Percentiles rank a stretch among this genome's conserved stretches.
Evolutionary conservation across 495 filamentous ascomycete species (phyloP).

Genomic region (Glutinoglossum americanum): DNA sequence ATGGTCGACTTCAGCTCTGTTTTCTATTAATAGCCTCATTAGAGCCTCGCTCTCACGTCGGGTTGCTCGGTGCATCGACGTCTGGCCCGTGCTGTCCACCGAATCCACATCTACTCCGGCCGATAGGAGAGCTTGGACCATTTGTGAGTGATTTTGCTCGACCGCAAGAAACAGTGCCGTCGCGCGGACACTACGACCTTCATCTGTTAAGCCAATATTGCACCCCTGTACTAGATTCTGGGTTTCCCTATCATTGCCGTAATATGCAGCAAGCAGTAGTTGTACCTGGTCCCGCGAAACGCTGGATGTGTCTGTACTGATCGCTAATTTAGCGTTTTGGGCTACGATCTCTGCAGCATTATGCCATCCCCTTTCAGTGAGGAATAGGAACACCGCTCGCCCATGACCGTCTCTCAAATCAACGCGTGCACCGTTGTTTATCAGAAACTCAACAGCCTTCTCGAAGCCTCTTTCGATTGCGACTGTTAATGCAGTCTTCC

Average conservation of each 20-base stretch:
- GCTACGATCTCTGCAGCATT: background rate
- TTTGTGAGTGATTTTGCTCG: conserved; percentile 2
- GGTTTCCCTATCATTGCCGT: background rate
- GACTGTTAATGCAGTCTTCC: conserved; percentile 7
- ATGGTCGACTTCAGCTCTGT: conserved; percentile 3
- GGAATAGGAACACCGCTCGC: background rate
- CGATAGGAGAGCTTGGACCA: conserved; percentile 9
- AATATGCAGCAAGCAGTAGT: background rate
- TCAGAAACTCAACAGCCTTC: conserved; percentile 7
- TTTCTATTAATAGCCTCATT: conserved; percentile 7
- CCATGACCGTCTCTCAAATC: background rate
- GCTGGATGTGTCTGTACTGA: background rate
- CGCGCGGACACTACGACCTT: background rate
- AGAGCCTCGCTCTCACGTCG: background rate
- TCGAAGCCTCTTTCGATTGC: conserved; percentile 6
- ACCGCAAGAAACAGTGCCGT: background rate
- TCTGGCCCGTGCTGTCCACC: conserved; percentile 7
- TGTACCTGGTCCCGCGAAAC: background rate
- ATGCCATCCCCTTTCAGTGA: conserved; percentile 3
- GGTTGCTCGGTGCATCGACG: conserved; percentile 10
- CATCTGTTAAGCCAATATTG: background rate
- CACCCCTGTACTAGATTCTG: background rate
- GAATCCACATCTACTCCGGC: conserved; percentile 8
- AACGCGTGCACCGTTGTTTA: conserved; percentile 6
- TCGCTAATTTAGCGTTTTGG: conserved; percentile 2